Base-by-base conservation (phyloP, 129 eudicot genomes). In the Escallonia rubra region DNA sequence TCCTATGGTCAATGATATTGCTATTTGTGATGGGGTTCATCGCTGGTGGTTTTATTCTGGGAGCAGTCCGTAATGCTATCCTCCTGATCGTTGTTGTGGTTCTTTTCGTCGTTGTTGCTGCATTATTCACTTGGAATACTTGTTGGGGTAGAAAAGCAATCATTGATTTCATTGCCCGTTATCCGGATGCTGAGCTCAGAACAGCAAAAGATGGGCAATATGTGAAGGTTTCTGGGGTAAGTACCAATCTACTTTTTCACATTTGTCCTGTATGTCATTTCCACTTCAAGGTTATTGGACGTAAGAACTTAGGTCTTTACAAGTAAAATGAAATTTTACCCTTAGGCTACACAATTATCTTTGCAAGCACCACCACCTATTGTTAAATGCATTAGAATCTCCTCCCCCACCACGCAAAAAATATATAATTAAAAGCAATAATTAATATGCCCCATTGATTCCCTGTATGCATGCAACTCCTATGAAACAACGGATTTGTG, bases 161-260 rank as follows among this genome's bases (percentile, higher is more conserved):
- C 15, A 2, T 72, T 64, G 64, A 78, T 14, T 91, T 61, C 57
- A 61, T 91, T 63, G 74, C 74, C 49, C 79, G 78, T 8, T 82
- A 76, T 59, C 87, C 86, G 6, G 90, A 91, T 70, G 85, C 86
- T 34, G 97, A 87, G 91, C 96, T 91, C 66, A 79, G 97, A 72
- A 90, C 88, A 38, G 96, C 97, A 52, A 65, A 76, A 70, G 96
- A 91, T 82, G 97, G 97, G 45, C 96, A 91, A 79, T 91, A 73
- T 66, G 96, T 87, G 56, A 91, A 91, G 77, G 90, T 91, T 42
- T 82, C 96, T 5, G 97, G 97, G 97, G 97, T 91, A 91, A 85
- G 58, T 69, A 54, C 47, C 43, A 66, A n/a, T 42, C 7, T 39
- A 92, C 34, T 23, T 23, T 23, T 23, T 23, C 34, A 23, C 34